Percentiles rank a stretch among this genome's conserved stretches.
Conservation (phyloP, 2,329 filamentous ascomycete species). For the Teratosphaeriaceae sp. region DNA sequence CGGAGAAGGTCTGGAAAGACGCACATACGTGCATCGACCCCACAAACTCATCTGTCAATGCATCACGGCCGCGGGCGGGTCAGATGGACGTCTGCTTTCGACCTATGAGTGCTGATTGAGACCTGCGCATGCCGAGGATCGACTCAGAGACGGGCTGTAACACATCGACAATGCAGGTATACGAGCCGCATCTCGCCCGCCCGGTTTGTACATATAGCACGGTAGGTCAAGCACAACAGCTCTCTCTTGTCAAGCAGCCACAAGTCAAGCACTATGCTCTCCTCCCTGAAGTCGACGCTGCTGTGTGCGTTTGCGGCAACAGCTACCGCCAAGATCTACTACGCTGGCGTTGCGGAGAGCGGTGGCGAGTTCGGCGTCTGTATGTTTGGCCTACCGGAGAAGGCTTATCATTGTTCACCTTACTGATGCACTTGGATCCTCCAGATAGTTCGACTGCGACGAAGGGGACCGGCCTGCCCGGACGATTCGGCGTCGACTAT, state of each 20-base stretch:
- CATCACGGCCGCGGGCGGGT: not conserved
- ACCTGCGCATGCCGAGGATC: not conserved
- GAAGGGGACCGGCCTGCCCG: slow-evolving; percentile 36
- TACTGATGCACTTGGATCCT: not conserved
- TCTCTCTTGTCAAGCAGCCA: not conserved
- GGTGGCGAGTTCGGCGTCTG: slow-evolving; percentile 7
- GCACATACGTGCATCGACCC: not conserved
- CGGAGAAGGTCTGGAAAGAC: not conserved
- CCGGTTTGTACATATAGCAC: not conserved
- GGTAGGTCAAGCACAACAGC: not conserved
- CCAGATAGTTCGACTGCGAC: not conserved
- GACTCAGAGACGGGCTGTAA: not conserved
- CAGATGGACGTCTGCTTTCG: not conserved
- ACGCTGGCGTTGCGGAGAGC: slow-evolving; percentile 6
- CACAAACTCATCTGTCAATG: not conserved
- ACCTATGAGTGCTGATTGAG: not conserved
- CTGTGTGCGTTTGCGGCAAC: slow-evolving; percentile 1
- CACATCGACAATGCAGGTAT: not conserved
- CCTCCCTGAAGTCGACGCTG: not conserved
- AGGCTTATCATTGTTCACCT: not conserved
- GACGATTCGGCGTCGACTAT: slow-evolving; percentile 45
- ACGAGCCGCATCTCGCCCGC: not conserved
- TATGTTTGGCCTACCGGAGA: not conserved
- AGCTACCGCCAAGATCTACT: slow-evolving; percentile 6
- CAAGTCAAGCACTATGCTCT: not conserved